These are phyloP conservation scores for Saccharomycopsis sp. DNA, from an alignment of 805 yeast genomes.

Conservation along the genomic window DNA sequence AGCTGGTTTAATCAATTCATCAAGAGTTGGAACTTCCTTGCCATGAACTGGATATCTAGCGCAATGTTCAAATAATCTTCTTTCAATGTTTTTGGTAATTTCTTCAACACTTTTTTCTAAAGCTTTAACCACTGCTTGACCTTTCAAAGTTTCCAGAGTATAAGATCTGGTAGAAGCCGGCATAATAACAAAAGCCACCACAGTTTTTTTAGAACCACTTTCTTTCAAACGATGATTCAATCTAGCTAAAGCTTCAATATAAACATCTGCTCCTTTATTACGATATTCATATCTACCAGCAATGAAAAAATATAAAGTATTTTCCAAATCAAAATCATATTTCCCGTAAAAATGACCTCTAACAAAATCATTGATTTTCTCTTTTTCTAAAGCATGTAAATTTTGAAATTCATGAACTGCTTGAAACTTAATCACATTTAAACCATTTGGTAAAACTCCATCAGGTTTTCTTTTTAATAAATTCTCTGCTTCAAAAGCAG, in stretches of 20 bases:
- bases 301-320: constrained; percentile 89
- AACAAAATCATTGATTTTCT: constrained; percentile 84
- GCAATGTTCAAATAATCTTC: constrained; percentile 82
- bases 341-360: constrained; percentile 97
- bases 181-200: constrained; percentile 96
- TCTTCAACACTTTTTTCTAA: constrained; percentile 82
- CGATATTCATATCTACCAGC: constrained; percentile 97
- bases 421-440: constrained; percentile 89
- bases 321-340: constrained; percentile 87
- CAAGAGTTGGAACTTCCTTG: constrained; percentile 65
- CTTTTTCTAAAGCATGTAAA: constrained; percentile 85
- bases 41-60: constrained; percentile 51
- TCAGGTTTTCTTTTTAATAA: constrained; percentile 92
- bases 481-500: constrained; percentile 94
- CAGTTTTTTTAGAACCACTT: constrained; percentile 76
- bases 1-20: constrained; percentile 73
- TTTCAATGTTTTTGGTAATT: constrained; percentile 79
- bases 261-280: constrained; percentile 94
- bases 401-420: constrained; percentile 98
- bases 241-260: constrained; percentile 85
- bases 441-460: constrained; percentile 94
- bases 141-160: constrained; percentile 90
- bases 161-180: constrained; percentile 92
- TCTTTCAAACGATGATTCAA: constrained; percentile 80
- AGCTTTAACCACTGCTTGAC: constrained; percentile 92